Evolutionary conservation across 2,329 filamentous ascomycete genomes (phyloP).

Genomic region (Aureobasidium uvarum): DNA sequence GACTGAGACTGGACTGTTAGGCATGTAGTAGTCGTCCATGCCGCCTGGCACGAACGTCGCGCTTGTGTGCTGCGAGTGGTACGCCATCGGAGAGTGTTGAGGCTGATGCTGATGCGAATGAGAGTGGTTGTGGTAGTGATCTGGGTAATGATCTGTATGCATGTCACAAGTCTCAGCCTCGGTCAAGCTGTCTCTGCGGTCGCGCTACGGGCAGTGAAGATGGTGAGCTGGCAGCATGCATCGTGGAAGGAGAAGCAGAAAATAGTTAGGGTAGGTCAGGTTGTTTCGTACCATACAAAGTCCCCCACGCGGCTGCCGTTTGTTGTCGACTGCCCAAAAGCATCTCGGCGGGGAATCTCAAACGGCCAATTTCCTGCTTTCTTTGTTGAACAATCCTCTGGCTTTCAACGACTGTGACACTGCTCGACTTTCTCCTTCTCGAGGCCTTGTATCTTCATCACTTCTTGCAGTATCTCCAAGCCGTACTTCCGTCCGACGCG

Average conservation of each 20-base stretch:
- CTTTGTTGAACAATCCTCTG: constrained; percentile 18
- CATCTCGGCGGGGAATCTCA: neutral
- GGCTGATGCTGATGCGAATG: neutral
- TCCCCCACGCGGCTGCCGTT: neutral
- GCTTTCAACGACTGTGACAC: neutral
- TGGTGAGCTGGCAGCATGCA: neutral
- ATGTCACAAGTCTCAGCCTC: constrained; percentile 16
- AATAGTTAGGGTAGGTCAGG: neutral
- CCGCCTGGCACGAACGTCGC: constrained; percentile 68
- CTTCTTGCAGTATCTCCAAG: neutral
- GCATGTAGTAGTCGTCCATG: constrained; percentile 66
- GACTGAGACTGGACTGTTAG: constrained; percentile 55
- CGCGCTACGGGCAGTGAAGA: neutral
- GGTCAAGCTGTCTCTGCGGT: constrained; percentile 3
- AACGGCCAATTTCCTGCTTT: constrained; percentile 24
- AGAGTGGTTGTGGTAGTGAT: neutral
- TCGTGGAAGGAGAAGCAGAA: neutral
- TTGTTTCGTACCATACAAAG: constrained; percentile 9
- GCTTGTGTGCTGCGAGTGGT: constrained; percentile 7
- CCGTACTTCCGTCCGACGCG: constrained; percentile 15
- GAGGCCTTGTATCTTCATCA: neutral
- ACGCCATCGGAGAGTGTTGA: constrained; percentile 3
- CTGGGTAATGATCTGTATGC: constrained; percentile 2
- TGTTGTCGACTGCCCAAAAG: constrained; percentile 11
- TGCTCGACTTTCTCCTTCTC: neutral